Base-by-base conservation (phyloP, 2,329 filamentous ascomycete species). In the Colletotrichum sansevieriae region DNA sequence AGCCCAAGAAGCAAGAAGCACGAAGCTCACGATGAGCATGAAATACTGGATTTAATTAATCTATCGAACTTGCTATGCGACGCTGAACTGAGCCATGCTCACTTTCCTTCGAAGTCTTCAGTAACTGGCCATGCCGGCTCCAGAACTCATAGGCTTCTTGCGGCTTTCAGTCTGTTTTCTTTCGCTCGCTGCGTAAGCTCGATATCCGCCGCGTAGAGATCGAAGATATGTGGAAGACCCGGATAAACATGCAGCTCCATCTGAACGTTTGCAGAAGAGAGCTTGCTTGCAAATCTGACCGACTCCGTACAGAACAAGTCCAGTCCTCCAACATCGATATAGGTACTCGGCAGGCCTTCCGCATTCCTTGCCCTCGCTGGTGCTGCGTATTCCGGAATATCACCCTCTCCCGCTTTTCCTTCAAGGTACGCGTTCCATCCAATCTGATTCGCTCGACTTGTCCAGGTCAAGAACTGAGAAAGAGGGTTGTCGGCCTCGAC, bases 221-320 rank as follows among this genome's bases (percentile, higher is more conserved):
- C 79, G 47, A 80, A 83, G 0, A 74, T 78, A 67, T 83, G 81
- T 0, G 79, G 79, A 15, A 83, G 63, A 1, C 81, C 82, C 0
- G 76, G 74, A 63, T 81, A 83, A 20, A 83, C 51, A 62, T 83
- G 81, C 12, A 82, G 72, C 72, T 83, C 82, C 1, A 80, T 75
- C 35, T 77, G 73, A 1, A 81, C 71, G 2, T 75, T 74, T 1
- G 74, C 78, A 55, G 74, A 68, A 7, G 71, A 72, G 4, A 83
- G 74, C 35, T 77, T 70, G 9, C 62, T 57, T 4, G 74, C 80
- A 70, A 76, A 83, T 29, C 71, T 71, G 1, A 78, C n/a, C 10
- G 65, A 57, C 71, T 82, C 81, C 7, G 75, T 75, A 4, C 74
- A 58, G 68, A 83, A 83, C 10, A 83, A 46, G 49, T 83, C 81